Base-by-base conservation (phyloP, 2,329 filamentous ascomycete genomes). In the Xylaria sp. region DNA sequence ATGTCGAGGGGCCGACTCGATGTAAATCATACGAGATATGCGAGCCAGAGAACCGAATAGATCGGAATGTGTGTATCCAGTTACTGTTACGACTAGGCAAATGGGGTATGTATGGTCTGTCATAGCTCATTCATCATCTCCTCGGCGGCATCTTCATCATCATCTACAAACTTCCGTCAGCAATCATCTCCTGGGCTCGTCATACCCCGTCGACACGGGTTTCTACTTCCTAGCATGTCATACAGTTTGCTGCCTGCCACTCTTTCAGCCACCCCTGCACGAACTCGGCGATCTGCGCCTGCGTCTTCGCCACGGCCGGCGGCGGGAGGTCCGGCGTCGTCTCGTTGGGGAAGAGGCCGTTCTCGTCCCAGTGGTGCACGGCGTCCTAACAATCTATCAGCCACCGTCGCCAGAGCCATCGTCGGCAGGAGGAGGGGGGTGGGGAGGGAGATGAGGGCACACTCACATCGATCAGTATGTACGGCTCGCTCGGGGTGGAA, bases 321-420 rank as follows among this genome's bases (percentile, higher is more conserved):
- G 87, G 87, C 1, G 87, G 87, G 26, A 90, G 65, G 0, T 72
- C 71, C 1, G 76, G 60, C 5, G 77, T 81, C 0, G 86, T 87
- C 68, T 89, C 78, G 52, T 87, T 86, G 1, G 76, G 70, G 45
- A 86, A 83, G n/a, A 89, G 63, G 1, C 86, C 85, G 59, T 88
- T 87, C 73, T 88, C 86, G 61, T 90, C 88, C 87, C 89, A 94
- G 68, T 93, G 90, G 70, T 95, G 91, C 18, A 92, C 89, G 0
- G 84, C 89, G n/a, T 81, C 38, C 58, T 61, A 18, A 18, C 41
- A 20, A 1, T 9, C n/a, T 16, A 20, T 59, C 26, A 57, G 40
- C 24, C 39, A 2, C 1, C 16, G 7, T 41, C n/a, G 43, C 20
- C 2, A 4, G n/a, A n/a, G n/a, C n/a, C n/a, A n/a, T n/a, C n/a